phyloP scores from a whole-genome alignment of 2,329 filamentous ascomycete species.

The Alternaria alternata region DNA sequence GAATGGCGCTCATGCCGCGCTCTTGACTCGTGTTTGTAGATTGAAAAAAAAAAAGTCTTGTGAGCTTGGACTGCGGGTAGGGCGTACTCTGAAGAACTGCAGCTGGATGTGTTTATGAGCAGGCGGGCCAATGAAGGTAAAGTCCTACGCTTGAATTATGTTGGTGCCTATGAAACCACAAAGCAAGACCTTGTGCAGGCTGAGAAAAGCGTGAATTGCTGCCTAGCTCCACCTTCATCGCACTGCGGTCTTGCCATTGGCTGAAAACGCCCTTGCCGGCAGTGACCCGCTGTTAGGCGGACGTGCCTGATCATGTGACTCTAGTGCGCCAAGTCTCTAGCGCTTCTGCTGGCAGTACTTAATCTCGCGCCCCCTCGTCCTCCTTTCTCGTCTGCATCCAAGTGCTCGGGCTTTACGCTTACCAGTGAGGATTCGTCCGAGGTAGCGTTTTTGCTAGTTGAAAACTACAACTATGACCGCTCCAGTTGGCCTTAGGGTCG shows the following conservation, averaged over 20 bases:
- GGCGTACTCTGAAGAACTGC: too few species aligned
- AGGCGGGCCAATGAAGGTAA: too few species aligned
- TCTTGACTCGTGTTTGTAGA: neutral
- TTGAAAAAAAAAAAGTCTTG: too few species aligned
- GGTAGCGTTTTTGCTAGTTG: constrained; percentile 89
- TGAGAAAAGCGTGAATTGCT: constrained; percentile 3
- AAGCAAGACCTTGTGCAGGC: neutral
- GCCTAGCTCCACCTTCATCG: neutral
- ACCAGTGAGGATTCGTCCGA: constrained; percentile 89
- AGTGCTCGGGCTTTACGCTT: constrained; percentile 81
- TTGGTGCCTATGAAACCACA: neutral
- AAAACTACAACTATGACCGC: constrained; percentile 82
- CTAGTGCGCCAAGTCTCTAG: constrained; percentile 31
- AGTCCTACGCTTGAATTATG: too few species aligned
- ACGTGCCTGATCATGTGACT: constrained; percentile 20
- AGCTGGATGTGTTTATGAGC: neutral
- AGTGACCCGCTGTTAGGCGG: neutral
- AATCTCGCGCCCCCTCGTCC: constrained; percentile 11
- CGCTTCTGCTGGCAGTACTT: constrained; percentile 10
- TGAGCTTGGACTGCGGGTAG: too few species aligned
- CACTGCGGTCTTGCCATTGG: neutral
- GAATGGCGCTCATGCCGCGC: neutral
- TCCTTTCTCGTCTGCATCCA: constrained; percentile 17
- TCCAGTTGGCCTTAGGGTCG: constrained; percentile 74
- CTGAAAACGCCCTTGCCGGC: neutral